Evolutionary conservation across 2,329 filamentous ascomycete genomes (phyloP).

Genomic region (Albophoma yamanashiensis): DNA sequence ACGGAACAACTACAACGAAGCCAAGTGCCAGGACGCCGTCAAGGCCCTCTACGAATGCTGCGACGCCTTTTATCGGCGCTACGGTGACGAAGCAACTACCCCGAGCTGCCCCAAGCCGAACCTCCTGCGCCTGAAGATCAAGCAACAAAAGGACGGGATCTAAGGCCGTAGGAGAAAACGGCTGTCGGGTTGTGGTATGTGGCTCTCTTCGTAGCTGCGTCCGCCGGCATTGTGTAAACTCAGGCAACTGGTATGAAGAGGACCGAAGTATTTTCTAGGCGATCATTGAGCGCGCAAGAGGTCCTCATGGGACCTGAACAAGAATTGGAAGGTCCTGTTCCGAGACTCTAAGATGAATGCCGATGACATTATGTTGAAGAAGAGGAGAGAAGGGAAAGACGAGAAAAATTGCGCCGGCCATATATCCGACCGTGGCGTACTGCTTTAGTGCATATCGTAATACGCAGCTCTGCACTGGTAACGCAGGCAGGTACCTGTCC

Average conservation of each 20-base stretch:
- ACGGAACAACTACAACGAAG: constrained; percentile 77
- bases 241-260: constrained; percentile 64
- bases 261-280: constrained; percentile 70
- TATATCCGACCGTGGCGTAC: neutral
- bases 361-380: constrained; percentile 59
- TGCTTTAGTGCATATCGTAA: constrained; percentile 16
- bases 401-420: constrained; percentile 13
- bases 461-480: neutral
- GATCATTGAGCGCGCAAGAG: constrained; percentile 96
- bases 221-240: constrained; percentile 35
- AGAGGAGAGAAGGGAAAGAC: constrained; percentile 26
- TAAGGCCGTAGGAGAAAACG: neutral
- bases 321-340: constrained; percentile 80
- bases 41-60: constrained; percentile 92
- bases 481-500: neutral
- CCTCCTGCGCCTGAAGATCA: constrained; percentile 74
- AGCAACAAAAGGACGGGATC: constrained; percentile 48
- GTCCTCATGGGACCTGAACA: constrained; percentile 74
- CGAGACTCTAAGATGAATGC: constrained; percentile 99
- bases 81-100: constrained; percentile 66
- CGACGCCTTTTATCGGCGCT: constrained; percentile 70
- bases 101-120: constrained; percentile 78
- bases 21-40: constrained; percentile 66
- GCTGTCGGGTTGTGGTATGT: constrained; percentile 23
- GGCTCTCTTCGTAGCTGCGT: constrained; percentile 31